Conservation (phyloP, 257 asterid genomes). For the Gentiana straminea region DNA sequence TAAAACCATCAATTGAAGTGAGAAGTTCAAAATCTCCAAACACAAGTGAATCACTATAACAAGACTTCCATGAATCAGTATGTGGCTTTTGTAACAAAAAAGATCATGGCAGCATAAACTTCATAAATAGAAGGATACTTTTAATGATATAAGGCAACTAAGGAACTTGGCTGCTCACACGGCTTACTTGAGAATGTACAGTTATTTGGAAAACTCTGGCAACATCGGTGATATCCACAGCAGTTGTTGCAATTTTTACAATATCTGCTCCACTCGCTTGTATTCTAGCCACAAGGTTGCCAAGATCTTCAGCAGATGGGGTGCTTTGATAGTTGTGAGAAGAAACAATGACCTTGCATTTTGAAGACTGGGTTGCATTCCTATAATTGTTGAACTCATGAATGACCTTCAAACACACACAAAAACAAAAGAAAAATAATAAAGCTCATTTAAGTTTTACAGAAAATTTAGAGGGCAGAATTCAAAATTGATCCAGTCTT, state of each 20-base stretch:
- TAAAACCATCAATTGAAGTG: too few relatives aligned
- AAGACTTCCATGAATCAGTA: not conserved
- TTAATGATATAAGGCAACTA: not conserved
- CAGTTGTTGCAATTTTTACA: conserved; percentile 91
- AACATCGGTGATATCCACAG: conserved; percentile 71
- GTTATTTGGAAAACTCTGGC: conserved; percentile 84
- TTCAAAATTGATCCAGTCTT: too few relatives aligned
- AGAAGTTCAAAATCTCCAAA: too few relatives aligned
- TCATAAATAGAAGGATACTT: not conserved
- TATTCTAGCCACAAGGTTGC: conserved; percentile 81
- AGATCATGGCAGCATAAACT: not conserved
- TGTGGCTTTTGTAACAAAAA: not conserved
- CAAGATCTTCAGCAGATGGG: conserved; percentile 77
- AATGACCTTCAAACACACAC: conserved; percentile 41
- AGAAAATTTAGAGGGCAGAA: conserved; percentile 4
- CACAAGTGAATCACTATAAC: too few relatives aligned
- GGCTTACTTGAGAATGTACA: conserved; percentile 89
- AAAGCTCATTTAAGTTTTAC: not conserved
- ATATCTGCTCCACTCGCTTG: conserved; percentile 98
- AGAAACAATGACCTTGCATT: conserved; percentile 85
- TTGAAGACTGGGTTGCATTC: conserved; percentile 47
- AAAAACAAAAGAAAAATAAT: not conserved
- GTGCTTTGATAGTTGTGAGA: conserved; percentile 82
- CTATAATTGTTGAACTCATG: conserved; percentile 56
- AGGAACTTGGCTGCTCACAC: conserved; percentile 11